These are phyloP conservation scores for Dalbergia oliveri DNA, from an alignment of 306 rosid species.

Conservation along the genomic window DNA sequence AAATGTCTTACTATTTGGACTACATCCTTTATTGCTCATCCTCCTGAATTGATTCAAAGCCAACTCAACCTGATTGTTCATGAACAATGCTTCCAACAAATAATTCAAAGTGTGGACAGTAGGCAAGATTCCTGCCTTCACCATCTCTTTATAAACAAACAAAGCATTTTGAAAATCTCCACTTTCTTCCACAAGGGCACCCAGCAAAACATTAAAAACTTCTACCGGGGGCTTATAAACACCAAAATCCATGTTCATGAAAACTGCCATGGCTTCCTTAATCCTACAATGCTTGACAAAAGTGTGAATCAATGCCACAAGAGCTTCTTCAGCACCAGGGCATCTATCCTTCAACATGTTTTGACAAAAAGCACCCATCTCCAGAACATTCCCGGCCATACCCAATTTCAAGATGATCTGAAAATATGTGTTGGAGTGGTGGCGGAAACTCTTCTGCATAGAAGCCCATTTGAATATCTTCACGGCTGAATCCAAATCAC, in stretches of 20 bases:
- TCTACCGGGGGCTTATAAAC: slow-evolving; percentile 64
- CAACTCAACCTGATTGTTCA: slow-evolving; percentile 53
- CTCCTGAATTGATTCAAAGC: slow-evolving; percentile 89
- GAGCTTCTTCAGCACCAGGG: slow-evolving; percentile 69
- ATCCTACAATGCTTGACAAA: slow-evolving; percentile 63
- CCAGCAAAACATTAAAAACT: slow-evolving; percentile 67
- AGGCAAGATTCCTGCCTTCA: slow-evolving; percentile 75
- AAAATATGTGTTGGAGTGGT: slow-evolving; percentile 66
- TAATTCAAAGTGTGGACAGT: slow-evolving; percentile 72
- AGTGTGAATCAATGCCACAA: slow-evolving; percentile 56
- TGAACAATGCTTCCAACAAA: slow-evolving; percentile 72
- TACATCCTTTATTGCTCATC: slow-evolving; percentile 78
- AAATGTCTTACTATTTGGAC: slow-evolving; percentile 74
- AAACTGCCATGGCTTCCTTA: slow-evolving; percentile 69
- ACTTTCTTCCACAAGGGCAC: slow-evolving; percentile 63
- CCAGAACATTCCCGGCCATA: slow-evolving; percentile 68
- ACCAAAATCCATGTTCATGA: slow-evolving; percentile 64
- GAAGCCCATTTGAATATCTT: slow-evolving; percentile 85
- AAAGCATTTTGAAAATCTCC: slow-evolving; percentile 64
- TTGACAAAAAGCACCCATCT: slow-evolving; percentile 69
- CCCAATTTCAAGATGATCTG: slow-evolving; percentile 75
- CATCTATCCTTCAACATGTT: slow-evolving; percentile 66
- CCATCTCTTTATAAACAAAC: slow-evolving; percentile 91
- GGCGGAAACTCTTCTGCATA: slow-evolving; percentile 68
- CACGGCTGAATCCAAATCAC: slow-evolving; percentile 69